These are phyloP conservation scores for Oryza australiensis DNA, from an alignment of 176 grass and related monocot genomes.

Conservation along the genomic window DNA sequence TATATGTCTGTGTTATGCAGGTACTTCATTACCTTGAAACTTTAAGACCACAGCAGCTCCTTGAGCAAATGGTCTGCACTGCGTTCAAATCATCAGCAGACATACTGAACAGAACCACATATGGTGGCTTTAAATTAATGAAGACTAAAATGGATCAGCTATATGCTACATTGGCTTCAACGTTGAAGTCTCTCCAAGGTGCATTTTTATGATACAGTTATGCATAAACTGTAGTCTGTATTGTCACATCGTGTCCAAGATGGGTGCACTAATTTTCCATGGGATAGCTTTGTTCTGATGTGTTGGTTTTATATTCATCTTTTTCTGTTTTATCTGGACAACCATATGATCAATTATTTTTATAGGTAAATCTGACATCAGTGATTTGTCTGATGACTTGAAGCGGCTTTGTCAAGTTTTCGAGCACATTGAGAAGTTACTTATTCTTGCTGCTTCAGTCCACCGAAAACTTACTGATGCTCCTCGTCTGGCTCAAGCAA, in stretches of 20 bases:
- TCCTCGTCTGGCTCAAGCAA: constrained; percentile 65
- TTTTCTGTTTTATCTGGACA: constrained; percentile 1
- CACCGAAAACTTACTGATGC: constrained; percentile 70
- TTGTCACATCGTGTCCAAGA: background rate
- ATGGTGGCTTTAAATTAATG: constrained; percentile 80
- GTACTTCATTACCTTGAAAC: constrained; percentile 98
- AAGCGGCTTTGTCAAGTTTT: constrained; percentile 82
- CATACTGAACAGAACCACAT: constrained; percentile 73
- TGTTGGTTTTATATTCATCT: background rate
- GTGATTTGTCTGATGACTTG: constrained; percentile 78
- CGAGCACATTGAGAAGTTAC: constrained; percentile 88
- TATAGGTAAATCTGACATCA: constrained; percentile 64
- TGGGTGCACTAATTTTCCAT: constrained; percentile 10
- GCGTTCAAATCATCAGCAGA: constrained; percentile 86
- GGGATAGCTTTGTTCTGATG: background rate
- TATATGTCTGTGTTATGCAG: constrained; percentile 42
- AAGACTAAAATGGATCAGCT: constrained; percentile 89
- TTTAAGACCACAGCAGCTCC: constrained; percentile 82
- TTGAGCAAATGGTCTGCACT: constrained; percentile 94
- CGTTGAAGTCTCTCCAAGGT: constrained; percentile 84
- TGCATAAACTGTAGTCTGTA: constrained; percentile 6
- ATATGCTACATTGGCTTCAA: constrained; percentile 77
- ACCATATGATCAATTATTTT: constrained; percentile 24
- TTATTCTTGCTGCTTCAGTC: constrained; percentile 83
- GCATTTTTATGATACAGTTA: constrained; percentile 7